phyloP scores from a whole-genome alignment of 257 asterid species.

The Solanum bulbocastanum region DNA sequence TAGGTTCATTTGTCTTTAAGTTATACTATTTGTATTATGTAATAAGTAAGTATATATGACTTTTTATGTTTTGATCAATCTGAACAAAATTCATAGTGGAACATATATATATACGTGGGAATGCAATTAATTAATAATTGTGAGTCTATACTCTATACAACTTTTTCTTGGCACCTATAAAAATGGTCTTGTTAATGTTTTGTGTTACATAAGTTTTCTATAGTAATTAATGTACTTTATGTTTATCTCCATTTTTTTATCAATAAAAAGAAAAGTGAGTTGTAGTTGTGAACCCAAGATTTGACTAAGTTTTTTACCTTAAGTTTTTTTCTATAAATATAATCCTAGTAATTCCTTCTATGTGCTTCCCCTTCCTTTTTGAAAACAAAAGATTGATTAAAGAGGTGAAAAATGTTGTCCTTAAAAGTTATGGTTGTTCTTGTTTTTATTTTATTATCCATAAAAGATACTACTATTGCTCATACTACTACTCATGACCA shows the following conservation, averaged over 20 bases:
- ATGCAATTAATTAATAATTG: not conserved
- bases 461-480: not conserved
- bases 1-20: not conserved
- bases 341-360: not conserved
- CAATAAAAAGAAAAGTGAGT: not conserved
- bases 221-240: not conserved
- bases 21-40: not conserved
- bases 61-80: not conserved
- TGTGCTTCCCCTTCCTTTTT: not conserved
- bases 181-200: not conserved
- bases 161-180: not conserved
- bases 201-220: not conserved
- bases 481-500: not conserved
- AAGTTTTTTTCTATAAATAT: constrained; percentile 16
- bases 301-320: constrained; percentile 47
- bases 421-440: constrained; percentile 9
- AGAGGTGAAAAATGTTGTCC: constrained; percentile 9
- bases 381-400: not conserved
- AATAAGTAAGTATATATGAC: not conserved
- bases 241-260: not conserved
- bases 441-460: not conserved
- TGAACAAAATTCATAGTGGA: not conserved
- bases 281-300: constrained; percentile 18
- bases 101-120: not conserved
- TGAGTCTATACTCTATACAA: not conserved